These are phyloP conservation scores for Thelonectria blattea DNA, from an alignment of 2,329 filamentous ascomycete species.

Conservation along the genomic window DNA sequence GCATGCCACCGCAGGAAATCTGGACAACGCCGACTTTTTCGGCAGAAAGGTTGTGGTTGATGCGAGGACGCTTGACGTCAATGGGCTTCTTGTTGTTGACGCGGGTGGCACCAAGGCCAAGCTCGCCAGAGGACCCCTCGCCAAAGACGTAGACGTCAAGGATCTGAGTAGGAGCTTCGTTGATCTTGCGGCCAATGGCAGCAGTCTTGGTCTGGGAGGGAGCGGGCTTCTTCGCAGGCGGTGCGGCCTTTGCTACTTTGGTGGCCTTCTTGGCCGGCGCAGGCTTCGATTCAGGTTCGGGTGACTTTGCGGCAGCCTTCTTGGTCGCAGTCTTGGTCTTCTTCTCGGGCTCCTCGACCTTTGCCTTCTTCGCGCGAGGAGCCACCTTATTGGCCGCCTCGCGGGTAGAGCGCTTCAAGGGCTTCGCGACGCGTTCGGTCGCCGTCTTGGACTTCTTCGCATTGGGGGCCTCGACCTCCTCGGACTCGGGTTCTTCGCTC, in stretches of 20 bases:
- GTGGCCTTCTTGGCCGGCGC: slow-evolving; percentile 23
- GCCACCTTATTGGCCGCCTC: slow-evolving; percentile 27
- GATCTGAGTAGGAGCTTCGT: slow-evolving; percentile 64
- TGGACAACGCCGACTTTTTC: slow-evolving; percentile 77
- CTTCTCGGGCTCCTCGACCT: slow-evolving; percentile 30
- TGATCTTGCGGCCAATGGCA: slow-evolving; percentile 71
- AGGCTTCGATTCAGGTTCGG: slow-evolving; percentile 26
- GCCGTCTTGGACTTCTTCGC: slow-evolving; percentile 38
- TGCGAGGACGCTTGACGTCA: slow-evolving; percentile 81
- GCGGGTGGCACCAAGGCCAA: slow-evolving; percentile 75
- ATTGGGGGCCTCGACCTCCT: slow-evolving; percentile 38
- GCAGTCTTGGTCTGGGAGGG: slow-evolving; percentile 51
- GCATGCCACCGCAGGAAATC: slow-evolving; percentile 82
- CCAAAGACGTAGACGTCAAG: slow-evolving; percentile 83
- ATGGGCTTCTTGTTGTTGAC: slow-evolving; percentile 66
- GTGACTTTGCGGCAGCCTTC: slow-evolving; percentile 48
- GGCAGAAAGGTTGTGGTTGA: slow-evolving; percentile 69
- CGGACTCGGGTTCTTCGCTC: slow-evolving; percentile 38
- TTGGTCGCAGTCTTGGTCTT: slow-evolving; percentile 35
- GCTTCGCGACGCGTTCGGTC: slow-evolving; percentile 34
- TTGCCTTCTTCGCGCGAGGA: slow-evolving; percentile 33
- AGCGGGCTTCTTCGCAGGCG: slow-evolving; percentile 8
- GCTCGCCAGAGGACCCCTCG: slow-evolving; percentile 80
- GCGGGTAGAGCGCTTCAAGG: slow-evolving; percentile 37
- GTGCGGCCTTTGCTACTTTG: slow-evolving; percentile 25